A percentile compares a stretch with the other conserved stretches of the same genome.
Conservation (phyloP, 1,284 basidiomycete genomes). For the Neotropicomus parvogracilis region DNA sequence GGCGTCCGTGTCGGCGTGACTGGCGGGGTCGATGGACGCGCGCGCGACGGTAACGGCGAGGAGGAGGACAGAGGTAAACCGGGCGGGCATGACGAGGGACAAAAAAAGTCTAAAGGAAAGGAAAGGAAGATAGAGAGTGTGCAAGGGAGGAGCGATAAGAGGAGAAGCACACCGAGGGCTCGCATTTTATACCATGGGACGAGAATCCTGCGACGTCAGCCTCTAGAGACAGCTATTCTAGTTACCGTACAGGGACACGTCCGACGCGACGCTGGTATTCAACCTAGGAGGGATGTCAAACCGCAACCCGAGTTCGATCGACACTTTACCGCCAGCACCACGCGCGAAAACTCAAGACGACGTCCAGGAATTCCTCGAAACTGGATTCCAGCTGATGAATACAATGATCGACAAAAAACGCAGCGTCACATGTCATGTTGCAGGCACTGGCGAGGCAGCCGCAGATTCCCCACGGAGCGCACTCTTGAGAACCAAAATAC, state of each 20-base stretch:
- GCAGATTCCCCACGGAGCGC: slow-evolving; percentile 35
- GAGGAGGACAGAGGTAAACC: slow-evolving; percentile 36
- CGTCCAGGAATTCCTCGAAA: not conserved
- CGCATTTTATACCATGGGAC: slow-evolving; percentile 29
- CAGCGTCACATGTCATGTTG: slow-evolving; percentile 25
- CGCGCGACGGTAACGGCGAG: slow-evolving; percentile 35
- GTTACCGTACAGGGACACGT: slow-evolving; percentile 7
- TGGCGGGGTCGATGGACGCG: slow-evolving; percentile 30
- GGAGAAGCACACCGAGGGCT: not conserved
- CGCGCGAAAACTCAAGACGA: too few species aligned
- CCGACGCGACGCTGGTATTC: slow-evolving; percentile 15
- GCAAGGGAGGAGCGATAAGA: slow-evolving; percentile 8
- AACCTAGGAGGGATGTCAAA: slow-evolving; percentile 2
- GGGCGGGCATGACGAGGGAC: slow-evolving; percentile 24
- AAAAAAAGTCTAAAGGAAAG: slow-evolving; percentile 21
- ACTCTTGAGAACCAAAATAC: slow-evolving; percentile 57
- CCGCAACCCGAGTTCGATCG: slow-evolving; percentile 23
- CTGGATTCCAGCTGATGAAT: slow-evolving; percentile 19
- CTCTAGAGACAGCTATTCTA: slow-evolving; percentile 18
- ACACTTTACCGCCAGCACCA: slow-evolving; percentile 1
- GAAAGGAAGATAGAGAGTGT: slow-evolving; percentile 24
- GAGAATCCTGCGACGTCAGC: slow-evolving; percentile 26
- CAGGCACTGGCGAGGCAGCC: slow-evolving; percentile 23
- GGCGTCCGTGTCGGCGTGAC: slow-evolving; percentile 25
- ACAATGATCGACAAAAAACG: slow-evolving; percentile 22